A percentile compares a stretch with the other conserved stretches of the same genome.
phyloP scores from a whole-genome alignment of 2,329 filamentous ascomycete species.

The Aspergillus calidoustus region DNA sequence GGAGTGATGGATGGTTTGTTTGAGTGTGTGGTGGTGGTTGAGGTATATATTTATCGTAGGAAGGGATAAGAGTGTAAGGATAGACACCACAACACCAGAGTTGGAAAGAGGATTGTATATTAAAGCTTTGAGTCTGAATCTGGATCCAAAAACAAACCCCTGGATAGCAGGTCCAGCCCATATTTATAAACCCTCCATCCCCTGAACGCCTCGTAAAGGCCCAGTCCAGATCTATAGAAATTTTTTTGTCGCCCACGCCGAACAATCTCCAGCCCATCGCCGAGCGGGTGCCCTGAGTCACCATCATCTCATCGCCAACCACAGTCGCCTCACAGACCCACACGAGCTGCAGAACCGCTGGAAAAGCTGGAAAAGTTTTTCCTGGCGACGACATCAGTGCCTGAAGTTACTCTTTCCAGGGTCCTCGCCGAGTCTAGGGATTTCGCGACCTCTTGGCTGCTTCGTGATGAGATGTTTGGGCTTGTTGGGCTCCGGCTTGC shows the following conservation, averaged over 20 bases:
- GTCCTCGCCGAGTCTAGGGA: background rate
- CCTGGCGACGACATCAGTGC: background rate
- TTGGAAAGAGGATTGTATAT: background rate
- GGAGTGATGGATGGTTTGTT: background rate
- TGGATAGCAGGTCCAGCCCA: background rate
- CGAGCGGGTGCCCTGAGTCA: constrained; percentile 1
- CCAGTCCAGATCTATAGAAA: background rate
- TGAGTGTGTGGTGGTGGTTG: background rate
- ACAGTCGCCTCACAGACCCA: background rate
- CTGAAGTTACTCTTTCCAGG: background rate
- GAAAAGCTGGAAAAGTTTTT: background rate
- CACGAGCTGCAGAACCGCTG: background rate
- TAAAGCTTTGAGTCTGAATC: background rate
- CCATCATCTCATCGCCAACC: background rate
- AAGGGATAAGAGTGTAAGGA: no score
- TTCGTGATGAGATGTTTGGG: background rate
- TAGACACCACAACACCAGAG: background rate
- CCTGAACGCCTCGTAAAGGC: no score
- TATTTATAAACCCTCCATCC: background rate
- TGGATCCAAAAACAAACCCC: background rate
- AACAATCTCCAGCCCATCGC: constrained; percentile 1
- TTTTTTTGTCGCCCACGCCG: constrained; percentile 1
- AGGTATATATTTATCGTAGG: background rate
- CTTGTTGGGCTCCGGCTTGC: background rate
- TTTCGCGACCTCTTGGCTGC: no score